Base-by-base conservation (phyloP, 139 green algal genomes). In the Chlamydomonas eustigma region DNA sequence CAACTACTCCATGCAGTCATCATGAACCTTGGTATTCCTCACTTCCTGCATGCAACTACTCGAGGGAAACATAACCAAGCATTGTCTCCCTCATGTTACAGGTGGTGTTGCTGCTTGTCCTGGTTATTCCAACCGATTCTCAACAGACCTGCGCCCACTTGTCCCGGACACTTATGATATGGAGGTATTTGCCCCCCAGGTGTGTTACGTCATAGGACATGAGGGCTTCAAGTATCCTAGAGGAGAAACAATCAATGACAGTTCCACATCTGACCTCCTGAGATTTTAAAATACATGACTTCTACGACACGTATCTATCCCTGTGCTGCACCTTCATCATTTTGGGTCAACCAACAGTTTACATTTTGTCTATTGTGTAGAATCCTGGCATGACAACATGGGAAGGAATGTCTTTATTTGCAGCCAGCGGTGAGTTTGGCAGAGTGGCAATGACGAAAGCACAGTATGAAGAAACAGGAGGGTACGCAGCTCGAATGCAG, bases 141-240 rank as follows among this genome's bases (percentile, higher is more conserved):
- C 68, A 1, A 31, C 28, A 0, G 91, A 96, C 79, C 78, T 97
- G 76, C 75, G 90, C 63, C 72, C 85, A 2, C 71, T 94, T 51
- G 91, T 96, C 71, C 87, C 88, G 0, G 78, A 90, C 37, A 79
- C 93, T 3, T 90, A 86, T 51, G 75, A 90, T 4, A 65, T 90
- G 0, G 74, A 78, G 50, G 78, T 93, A 5, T 74, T 79, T 4
- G 33, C 44, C 32, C 75, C 78, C 28, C 78, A 51, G 66, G 84
- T 88, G 64, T 1, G 83, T n/a, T 1, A 4, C 71, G 5, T 38
- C 58, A 63, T 3, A 6, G 30, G 68, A 2, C 5, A 32, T 28
- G 52, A 75, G 33, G 36, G 32, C 32, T 37, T n/a, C n/a, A n/a
- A n/a, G n/a, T n/a, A n/a, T n/a, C n/a, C n/a, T n/a, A n/a, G n/a